Base-by-base conservation (phyloP, 1,284 basidiomycete genomes). In the Trametes sp. region DNA sequence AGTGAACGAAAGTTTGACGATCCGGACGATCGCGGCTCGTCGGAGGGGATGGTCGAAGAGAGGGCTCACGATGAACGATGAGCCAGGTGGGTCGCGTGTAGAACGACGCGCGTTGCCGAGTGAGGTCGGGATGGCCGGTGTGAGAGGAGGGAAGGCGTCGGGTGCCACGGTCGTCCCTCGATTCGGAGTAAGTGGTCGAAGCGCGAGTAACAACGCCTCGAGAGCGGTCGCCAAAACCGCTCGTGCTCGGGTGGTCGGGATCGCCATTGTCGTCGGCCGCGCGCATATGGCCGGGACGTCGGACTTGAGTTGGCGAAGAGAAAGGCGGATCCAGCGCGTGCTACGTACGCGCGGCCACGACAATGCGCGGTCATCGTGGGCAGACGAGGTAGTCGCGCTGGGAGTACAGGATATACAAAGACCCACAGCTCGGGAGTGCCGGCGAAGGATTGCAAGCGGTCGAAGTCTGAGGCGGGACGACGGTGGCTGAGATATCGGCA, bases 151-250 rank as follows among this genome's bases (percentile, higher is more conserved):
- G n/a, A n/a, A n/a, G n/a, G n/a, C n/a, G n/a, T n/a, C n/a, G 31
- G 45, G 16, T 11, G 11, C 45, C 23, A 8, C 16, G 14, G 16
- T 6, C 31, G 31, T 6, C 19, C 38, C 38, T 19, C 38, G 11
- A 13, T 14, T 24, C 24, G 42, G 29, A 50, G 21, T 9, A 33
- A 8, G 19, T 31, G 26, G 7, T 16, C 24, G 24, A 46, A 26
- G 48, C 38, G 28, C 36, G 26, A n/a, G 23, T 19, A 26, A 24
- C 38, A 26, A 10, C 42, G 21, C 45, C 13, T 14, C 14, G 19
- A 14, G 33, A 57, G 54, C 54, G 54, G 54, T 28, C 45, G 54
- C 54, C 54, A 49, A 48, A 21, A 28, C 45, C 54, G 54, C 54
- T 57, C 33, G 33, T 57, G 54, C 45, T 57, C 45, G 28, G 35